Percentiles rank a stretch among this genome's conserved stretches.
These are phyloP conservation scores for Penicillium dipodomyicola DNA, from an alignment of 495 filamentous ascomycete genomes.

Conservation along the genomic window DNA sequence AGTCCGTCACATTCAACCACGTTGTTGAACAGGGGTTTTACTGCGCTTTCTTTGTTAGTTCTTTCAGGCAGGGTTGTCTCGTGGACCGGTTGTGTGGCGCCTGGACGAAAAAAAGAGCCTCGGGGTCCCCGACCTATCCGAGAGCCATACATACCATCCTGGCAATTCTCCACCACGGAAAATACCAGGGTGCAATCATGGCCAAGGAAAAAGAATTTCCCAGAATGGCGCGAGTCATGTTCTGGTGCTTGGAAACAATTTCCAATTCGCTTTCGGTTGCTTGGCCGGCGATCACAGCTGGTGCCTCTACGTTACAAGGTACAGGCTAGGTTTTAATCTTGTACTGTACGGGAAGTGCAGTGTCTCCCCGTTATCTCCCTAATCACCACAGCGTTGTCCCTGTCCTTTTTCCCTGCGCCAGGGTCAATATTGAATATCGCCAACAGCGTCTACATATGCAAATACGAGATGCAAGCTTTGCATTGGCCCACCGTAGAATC, in stretches of 20 bases:
- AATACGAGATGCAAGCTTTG: constrained; percentile 7
- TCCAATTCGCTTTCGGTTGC: constrained; percentile 1
- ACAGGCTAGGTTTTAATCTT: neutral
- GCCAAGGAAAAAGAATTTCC: neutral
- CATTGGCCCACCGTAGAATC: constrained; percentile 9
- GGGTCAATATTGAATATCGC: neutral
- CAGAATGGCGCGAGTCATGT: neutral
- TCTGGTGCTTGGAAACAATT: constrained; percentile 3
- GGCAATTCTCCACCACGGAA: constrained; percentile 9
- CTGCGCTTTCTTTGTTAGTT: neutral
- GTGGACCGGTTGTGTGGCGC: neutral
- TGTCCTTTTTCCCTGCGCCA: neutral
- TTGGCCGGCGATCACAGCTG: constrained; percentile 4
- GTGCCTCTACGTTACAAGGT: neutral
- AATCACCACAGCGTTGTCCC: neutral
- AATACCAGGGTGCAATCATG: constrained; percentile 5
- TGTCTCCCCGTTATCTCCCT: neutral
- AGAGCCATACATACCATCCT: neutral
- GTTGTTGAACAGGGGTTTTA: neutral
- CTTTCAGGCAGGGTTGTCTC: neutral
- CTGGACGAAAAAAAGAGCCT: constrained; percentile 1
- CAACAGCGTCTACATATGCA: constrained; percentile 9
- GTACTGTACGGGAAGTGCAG: neutral
- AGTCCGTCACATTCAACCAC: neutral
- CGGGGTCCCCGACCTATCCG: constrained; percentile 8